phyloP scores from a whole-genome alignment of 2,329 filamentous ascomycete genomes.

The Talaromyces pinophilus region DNA sequence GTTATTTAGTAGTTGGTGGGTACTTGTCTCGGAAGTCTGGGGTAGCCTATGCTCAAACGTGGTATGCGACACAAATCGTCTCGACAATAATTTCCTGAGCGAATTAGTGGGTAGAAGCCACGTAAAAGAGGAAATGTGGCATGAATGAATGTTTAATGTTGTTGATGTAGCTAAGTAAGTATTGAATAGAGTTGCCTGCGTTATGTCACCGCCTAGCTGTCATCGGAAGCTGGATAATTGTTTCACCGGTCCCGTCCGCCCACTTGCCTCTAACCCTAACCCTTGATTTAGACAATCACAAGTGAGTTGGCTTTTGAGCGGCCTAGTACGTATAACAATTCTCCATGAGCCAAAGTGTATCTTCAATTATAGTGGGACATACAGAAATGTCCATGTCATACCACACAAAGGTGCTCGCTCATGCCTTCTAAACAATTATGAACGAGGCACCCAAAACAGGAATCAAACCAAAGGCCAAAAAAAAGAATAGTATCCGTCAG shows the following conservation, averaged over 20 bases:
- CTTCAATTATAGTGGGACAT: conserved; percentile 14
- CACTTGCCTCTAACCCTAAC: neutral
- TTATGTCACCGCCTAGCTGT: conserved; percentile 15
- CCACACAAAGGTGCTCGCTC: conserved; percentile 3
- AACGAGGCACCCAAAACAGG: neutral
- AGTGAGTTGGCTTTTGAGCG: neutral
- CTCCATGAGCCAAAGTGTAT: neutral
- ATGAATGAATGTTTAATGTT: neutral
- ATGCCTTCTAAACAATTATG: conserved; percentile 6
- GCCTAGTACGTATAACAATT: neutral
- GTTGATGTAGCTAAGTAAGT: neutral
- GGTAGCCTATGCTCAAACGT: conserved; percentile 3
- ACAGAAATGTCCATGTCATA: conserved; percentile 1
- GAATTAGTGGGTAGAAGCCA: neutral
- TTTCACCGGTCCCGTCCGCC: neutral
- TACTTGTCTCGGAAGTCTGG: neutral
- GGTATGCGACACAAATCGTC: neutral
- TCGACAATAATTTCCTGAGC: neutral
- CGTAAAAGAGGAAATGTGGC: neutral
- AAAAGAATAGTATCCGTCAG: conserved; percentile 34
- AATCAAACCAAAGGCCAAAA: conserved; percentile 22
- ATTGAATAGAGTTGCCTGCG: neutral
- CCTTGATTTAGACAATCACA: neutral
- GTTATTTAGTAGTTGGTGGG: conserved; percentile 6
- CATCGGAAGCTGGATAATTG: neutral